Conservation (phyloP, 768 basidiomycete species). For the Lentinula boryana region DNA sequence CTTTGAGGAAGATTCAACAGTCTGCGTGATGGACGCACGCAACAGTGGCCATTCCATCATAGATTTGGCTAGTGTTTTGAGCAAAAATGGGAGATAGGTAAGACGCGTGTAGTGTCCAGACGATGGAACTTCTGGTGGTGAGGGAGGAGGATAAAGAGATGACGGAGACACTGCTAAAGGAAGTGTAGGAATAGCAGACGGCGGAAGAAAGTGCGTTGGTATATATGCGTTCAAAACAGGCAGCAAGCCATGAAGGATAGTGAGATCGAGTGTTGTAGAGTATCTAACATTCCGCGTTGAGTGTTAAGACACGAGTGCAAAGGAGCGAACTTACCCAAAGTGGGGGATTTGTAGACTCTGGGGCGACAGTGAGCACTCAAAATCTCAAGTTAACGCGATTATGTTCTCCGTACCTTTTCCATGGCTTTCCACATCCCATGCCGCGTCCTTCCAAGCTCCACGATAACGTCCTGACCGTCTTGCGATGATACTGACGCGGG, state of each 20-base stretch:
- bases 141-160: slow-evolving; percentile 34
- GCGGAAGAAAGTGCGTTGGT: slow-evolving; percentile 46
- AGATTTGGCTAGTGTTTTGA: slow-evolving; percentile 75
- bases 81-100: slow-evolving; percentile 77
- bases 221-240: slow-evolving; percentile 66
- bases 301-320: neutral
- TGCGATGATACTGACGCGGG: slow-evolving; percentile 1
- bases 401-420: slow-evolving; percentile 51
- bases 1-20: slow-evolving; percentile 34
- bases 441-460: slow-evolving; percentile 72
- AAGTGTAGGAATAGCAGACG: slow-evolving; percentile 27
- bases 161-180: slow-evolving; percentile 14
- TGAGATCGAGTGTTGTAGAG: slow-evolving; percentile 71
- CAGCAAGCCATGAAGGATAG: slow-evolving; percentile 55
- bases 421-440: slow-evolving; percentile 89
- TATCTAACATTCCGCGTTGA: slow-evolving; percentile 38
- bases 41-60: slow-evolving; percentile 86
- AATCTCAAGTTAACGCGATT: neutral
- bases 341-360: slow-evolving; percentile 84
- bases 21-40: slow-evolving; percentile 63
- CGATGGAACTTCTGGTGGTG: slow-evolving; percentile 38
- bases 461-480: slow-evolving; percentile 40
- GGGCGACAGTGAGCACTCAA: neutral
- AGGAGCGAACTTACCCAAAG: slow-evolving; percentile 53
- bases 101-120: slow-evolving; percentile 56